Evolutionary conservation across 2,329 filamentous ascomycete species (phyloP), one percentile per base, ranked within the genome.

Genomic region (Helotiales sp.): DNA sequence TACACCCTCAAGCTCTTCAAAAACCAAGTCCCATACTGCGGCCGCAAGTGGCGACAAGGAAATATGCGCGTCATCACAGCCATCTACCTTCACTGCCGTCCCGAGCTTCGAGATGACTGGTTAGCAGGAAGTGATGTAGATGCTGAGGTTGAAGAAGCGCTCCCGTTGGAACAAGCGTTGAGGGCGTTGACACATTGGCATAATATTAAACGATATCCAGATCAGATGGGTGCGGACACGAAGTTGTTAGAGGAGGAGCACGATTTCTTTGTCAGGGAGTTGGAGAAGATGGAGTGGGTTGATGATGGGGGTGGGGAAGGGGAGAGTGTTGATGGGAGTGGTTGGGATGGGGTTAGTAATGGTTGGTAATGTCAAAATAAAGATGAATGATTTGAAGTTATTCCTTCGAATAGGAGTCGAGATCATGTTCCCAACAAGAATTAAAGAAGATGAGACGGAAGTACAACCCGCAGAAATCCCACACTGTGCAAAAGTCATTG

Each of bases 11-110:
- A 99, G 75, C 82, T 99, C 0, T 98, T 98, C 86, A 99, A 99
- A 75, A 95, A 92, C 60, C 95, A 99, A 74, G 95, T 99, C 4
- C 95, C 95, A 1, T 99, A 96, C 78, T 98, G 93, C 73, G 93
- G 95, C 22, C 88, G 95, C 42, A 99, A 99, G 77, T 99, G 95
- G 95, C 87, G 95, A 13, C 95, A 98, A 76, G 87, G 87, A 66
- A 98, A 99, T 74, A 99, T 99, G 95, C 90, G 93, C 55, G 93
- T 98, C 69, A 99, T 99, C 70, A 99, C 95, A 0, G 92, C 93
- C 3, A 91, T 99, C 1, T 99, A 97, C 73, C 80, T 99, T 49
- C 91, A 96, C 75, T 96, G 93, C 70, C 83, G 92, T 7, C 93
- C 93, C 0, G 93, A 98, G 72, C 80, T 99, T 46, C 83, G 93